Conservation (phyloP, 257 asterid genomes). For the Leonotis leonurus region DNA sequence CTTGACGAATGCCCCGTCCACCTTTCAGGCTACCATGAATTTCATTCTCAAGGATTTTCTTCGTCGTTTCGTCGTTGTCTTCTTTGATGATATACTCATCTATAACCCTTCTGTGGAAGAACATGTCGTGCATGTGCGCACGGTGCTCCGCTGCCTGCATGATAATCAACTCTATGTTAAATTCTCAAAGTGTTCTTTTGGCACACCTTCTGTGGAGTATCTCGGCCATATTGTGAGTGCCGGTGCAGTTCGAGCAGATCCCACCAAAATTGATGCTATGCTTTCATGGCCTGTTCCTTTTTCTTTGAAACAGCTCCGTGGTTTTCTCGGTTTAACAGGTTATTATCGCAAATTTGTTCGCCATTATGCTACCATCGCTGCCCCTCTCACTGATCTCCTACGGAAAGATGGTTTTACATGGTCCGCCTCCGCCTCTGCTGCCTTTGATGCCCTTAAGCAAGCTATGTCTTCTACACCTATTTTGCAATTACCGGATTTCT, state of each 20-base stretch:
- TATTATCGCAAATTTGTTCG: background rate
- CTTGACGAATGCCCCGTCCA: background rate
- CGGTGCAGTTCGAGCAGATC: background rate
- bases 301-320: background rate
- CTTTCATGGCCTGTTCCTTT: background rate
- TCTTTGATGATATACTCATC: background rate
- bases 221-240: background rate
- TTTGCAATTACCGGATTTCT: no score
- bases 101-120: background rate
- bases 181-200: background rate
- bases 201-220: background rate
- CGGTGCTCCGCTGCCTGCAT: background rate
- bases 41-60: background rate
- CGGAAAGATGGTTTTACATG: no score
- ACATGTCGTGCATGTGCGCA: background rate
- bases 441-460: no score
- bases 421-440: no score
- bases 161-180: background rate
- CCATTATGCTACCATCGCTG: background rate
- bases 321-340: background rate
- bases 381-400: background rate
- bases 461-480: no score
- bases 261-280: background rate
- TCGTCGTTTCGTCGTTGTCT: background rate
- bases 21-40: background rate